Conservation (phyloP, 148 eudicot species). For the Camellia lanceoleosa region DNA sequence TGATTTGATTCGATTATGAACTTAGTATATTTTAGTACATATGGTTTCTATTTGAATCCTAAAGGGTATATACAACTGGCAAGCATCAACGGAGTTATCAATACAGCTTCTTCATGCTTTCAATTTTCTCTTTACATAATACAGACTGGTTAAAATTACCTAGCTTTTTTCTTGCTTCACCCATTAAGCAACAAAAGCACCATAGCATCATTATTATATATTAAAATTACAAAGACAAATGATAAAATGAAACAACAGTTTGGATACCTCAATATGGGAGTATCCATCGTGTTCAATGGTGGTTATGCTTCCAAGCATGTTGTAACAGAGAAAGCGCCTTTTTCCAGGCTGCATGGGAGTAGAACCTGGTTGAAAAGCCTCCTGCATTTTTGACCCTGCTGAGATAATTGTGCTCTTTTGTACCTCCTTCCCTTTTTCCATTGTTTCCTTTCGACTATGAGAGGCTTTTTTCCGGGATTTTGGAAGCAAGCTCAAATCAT, state of each 20-base stretch:
- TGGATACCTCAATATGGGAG: constrained; percentile 85
- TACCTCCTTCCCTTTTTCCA: constrained; percentile 34
- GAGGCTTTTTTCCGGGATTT: constrained; percentile 48
- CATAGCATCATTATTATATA: neutral
- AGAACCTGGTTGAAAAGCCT: constrained; percentile 90
- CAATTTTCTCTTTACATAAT: neutral
- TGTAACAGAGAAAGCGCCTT: constrained; percentile 80
- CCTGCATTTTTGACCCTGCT: constrained; percentile 60
- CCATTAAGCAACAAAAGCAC: neutral
- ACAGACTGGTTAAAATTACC: neutral
- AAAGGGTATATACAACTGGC: neutral
- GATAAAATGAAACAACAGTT: constrained; percentile 2
- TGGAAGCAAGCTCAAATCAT: constrained; percentile 36
- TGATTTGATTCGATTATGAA: neutral
- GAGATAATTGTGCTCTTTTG: constrained; percentile 20
- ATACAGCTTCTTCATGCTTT: neutral
- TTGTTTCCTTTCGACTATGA: constrained; percentile 41
- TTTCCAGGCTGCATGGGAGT: constrained; percentile 85
- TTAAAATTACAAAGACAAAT: neutral
- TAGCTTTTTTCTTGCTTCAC: neutral
- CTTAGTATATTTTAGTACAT: neutral
- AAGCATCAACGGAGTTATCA: neutral
- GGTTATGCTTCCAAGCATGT: constrained; percentile 89
- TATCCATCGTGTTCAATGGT: constrained; percentile 81
- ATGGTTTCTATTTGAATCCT: neutral